Conservation (phyloP, 805 yeast genomes). For the Alloascoidea africana region DNA sequence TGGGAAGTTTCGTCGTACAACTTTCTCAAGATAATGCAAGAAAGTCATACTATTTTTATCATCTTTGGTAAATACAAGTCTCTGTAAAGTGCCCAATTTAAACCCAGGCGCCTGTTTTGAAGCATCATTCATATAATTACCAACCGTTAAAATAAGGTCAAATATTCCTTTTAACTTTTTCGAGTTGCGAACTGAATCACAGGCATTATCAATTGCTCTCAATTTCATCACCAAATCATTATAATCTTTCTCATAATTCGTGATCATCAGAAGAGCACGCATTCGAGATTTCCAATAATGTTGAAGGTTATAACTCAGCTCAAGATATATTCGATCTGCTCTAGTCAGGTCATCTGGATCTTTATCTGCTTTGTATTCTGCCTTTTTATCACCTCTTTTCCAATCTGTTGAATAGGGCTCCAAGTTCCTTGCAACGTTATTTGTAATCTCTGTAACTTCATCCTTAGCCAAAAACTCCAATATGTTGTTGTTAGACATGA, state of each 20-base stretch:
- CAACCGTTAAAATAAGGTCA: slow-evolving; percentile 54
- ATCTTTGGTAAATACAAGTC: slow-evolving; percentile 55
- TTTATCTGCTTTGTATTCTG: slow-evolving; percentile 20
- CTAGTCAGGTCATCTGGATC: slow-evolving; percentile 46
- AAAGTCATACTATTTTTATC: slow-evolving; percentile 54
- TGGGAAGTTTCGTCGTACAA: slow-evolving; percentile 50
- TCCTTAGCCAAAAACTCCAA: slow-evolving; percentile 58
- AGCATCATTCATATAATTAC: slow-evolving; percentile 66
- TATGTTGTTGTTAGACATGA: slow-evolving; percentile 38
- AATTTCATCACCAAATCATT: slow-evolving; percentile 42
- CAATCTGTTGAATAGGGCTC: slow-evolving; percentile 50
- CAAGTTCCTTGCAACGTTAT: slow-evolving; percentile 35
- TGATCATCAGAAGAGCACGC: slow-evolving; percentile 38
- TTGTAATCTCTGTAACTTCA: slow-evolving; percentile 44
- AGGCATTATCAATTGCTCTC: slow-evolving; percentile 42
- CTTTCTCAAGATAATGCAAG: slow-evolving; percentile 59
- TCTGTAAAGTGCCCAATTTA: slow-evolving; percentile 49
- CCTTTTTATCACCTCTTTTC: slow-evolving; percentile 12
- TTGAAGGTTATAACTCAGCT: slow-evolving; percentile 49
- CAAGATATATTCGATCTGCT: slow-evolving; percentile 56
- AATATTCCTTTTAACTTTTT: slow-evolving; percentile 39
- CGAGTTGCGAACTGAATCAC: slow-evolving; percentile 36
- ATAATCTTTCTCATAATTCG: slow-evolving; percentile 50
- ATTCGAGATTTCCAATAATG: slow-evolving; percentile 62
- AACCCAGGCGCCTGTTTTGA: slow-evolving; percentile 59